A percentile compares a stretch with the other conserved stretches of the same genome.
These are phyloP conservation scores for Cercospora janseana DNA, from an alignment of 2,329 filamentous ascomycete genomes.

Conservation along the genomic window DNA sequence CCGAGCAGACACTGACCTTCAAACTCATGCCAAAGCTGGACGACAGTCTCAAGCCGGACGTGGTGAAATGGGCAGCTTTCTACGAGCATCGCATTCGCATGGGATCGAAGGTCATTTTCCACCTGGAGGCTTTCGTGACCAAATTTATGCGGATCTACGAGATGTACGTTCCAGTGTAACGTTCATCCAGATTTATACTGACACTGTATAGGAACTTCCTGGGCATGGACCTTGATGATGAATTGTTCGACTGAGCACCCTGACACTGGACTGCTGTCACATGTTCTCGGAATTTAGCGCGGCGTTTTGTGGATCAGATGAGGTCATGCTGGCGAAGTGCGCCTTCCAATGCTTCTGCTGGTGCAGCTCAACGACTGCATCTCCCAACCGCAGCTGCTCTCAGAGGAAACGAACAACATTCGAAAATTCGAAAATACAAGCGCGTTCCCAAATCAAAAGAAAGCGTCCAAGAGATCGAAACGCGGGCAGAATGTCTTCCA, in stretches of 20 bases:
- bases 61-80: slow-evolving; percentile 94
- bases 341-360: slow-evolving; percentile 12
- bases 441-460: background rate
- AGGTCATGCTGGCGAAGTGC: slow-evolving; percentile 12
- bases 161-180: slow-evolving; percentile 56
- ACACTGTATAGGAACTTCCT: slow-evolving; percentile 57
- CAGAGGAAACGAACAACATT: background rate
- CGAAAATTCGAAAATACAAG: background rate
- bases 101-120: slow-evolving; percentile 91
- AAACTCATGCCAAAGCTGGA: slow-evolving; percentile 86
- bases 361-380: slow-evolving; percentile 15
- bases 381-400: slow-evolving; percentile 8
- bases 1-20: slow-evolving; percentile 78
- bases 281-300: slow-evolving; percentile 29
- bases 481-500: slow-evolving; percentile 47
- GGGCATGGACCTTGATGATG: slow-evolving; percentile 67
- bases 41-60: slow-evolving; percentile 83
- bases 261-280: slow-evolving; percentile 2
- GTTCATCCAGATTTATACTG: slow-evolving; percentile 10
- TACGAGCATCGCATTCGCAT: slow-evolving; percentile 93
- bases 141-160: slow-evolving; percentile 98
- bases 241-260: slow-evolving; percentile 41
- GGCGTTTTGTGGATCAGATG: slow-evolving; percentile 28
- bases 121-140: slow-evolving; percentile 95
- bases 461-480: background rate